These are phyloP conservation scores for Alternaria sp. DNA, from an alignment of 2,329 filamentous ascomycete genomes.

Conservation along the genomic window DNA sequence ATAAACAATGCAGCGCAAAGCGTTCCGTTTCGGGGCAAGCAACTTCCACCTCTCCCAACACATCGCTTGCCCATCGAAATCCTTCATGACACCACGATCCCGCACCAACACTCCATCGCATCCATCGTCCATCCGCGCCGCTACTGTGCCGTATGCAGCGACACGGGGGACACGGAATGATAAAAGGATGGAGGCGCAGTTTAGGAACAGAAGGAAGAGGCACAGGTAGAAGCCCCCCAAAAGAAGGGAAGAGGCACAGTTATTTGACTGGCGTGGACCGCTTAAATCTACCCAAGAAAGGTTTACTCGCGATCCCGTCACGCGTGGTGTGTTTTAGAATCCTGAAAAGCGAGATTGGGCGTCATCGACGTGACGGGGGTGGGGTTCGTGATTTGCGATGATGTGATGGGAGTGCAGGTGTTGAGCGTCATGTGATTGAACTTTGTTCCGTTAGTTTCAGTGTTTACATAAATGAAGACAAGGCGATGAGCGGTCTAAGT, in stretches of 20 bases:
- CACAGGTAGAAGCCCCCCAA: not conserved
- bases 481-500: not conserved
- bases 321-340: not conserved
- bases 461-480: not conserved
- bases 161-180: not conserved
- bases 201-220: not conserved
- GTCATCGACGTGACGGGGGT: not conserved
- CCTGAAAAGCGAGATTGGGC: conserved; percentile 2
- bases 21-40: too few relatives aligned
- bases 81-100: not conserved
- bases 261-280: not conserved
- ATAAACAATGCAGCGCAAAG: not conserved
- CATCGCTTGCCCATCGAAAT: not conserved
- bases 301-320: not conserved
- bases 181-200: not conserved
- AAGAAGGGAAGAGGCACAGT: conserved; percentile 4
- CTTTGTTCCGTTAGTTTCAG: not conserved
- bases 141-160: not conserved
- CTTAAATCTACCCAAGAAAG: not conserved
- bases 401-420: conserved; percentile 6
- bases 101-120: not conserved
- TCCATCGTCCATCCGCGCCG: not conserved
- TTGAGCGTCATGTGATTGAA: conserved; percentile 6
- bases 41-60: not conserved
- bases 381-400: not conserved